Base-by-base conservation (phyloP, 1,284 basidiomycete species). In the Leucoagaricus sp. region DNA sequence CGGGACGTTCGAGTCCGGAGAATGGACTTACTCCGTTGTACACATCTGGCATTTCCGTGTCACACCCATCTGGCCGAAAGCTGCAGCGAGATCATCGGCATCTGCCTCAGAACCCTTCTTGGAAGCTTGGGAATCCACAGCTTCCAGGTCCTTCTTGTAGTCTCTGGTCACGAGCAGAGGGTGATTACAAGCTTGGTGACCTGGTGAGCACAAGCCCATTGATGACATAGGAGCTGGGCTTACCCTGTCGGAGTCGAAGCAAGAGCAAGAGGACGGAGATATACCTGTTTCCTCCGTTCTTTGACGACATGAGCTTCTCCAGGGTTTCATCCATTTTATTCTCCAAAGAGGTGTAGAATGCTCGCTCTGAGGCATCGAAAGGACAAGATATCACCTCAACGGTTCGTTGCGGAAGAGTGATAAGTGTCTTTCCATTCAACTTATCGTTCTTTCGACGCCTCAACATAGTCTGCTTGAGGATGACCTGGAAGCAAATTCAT, bases 401-500 rank as follows among this genome's bases (percentile, higher is more conserved):
- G 1, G 72, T 81, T 5, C 94, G 84, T 25, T 79, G 80, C 0
- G 96, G 97, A 1, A 99, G 81, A 29, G 89, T 81, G 41, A 99
- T 79, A n/a, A 99, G 79, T 0, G 85, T 84, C 63, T 94, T 91
- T 13, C 96, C 96, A 63, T 96, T 92, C 59, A 94, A 71, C 0
- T 79, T 74, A 38, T 93, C 87, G 40, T 89, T 86, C 72, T 99
- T 99, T 3, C 84, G 89, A 1, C 96, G 85, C 5, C 96, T 83
- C 17, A 98, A 83, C 94, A 99, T 97, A 64, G 96, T 80, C 2
- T 89, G 83, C 63, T 89, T 87, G 4, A 98, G 76, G 2, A 98
- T 86, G 40, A 92, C 85, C 83, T 93, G 69, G 66, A 23, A 28
- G 29, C 31, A 48, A 42, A 47, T 12, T 17, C 33, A 5, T 51